Evolutionary conservation across 805 yeast genomes (phyloP), one percentile per base, ranked within the genome.

Genomic region (Metschnikowia matae): DNA sequence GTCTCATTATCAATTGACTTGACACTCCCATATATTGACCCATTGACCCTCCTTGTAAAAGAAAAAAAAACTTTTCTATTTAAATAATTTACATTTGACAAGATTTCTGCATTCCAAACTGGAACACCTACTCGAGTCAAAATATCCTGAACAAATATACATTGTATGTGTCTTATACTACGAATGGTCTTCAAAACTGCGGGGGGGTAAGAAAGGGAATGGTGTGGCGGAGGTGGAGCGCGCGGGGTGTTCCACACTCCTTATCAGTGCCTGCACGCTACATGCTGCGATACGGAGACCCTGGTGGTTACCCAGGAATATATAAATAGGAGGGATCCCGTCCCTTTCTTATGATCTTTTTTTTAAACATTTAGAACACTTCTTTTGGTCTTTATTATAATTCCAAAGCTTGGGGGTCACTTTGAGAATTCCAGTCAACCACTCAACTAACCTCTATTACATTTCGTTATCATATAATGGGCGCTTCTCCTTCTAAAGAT

Each of bases 181-280:
- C n/a, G n/a, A n/a, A n/a, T n/a, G n/a, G n/a, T n/a, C n/a, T n/a
- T n/a, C n/a, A n/a, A n/a, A n/a, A n/a, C n/a, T 26, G 13, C 11
- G 10, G 3, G 29, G 29, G 13, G 29, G 10, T 26, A 10, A 26
- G 29, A 11, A 11, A 26, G 4, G 11, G 11, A 8, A 8, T 26
- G 29, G 11, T 35, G 21, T 17, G 21, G 21, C 38, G 35, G 17
- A 13, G 31, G 23, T 17, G 18, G n/a, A 23, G 10, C 42, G 20
- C 43, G 43, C 21, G 20, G 15, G 41, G 23, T 23, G 20, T n/a
- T 23, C 29, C 33, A 33, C 39, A 33, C 4, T 18, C 17, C 33
- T 44, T 44, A 44, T 44, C 46, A 26, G 46, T 23, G 18, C n/a
- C 46, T 44, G 46, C 40, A 35, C 35, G 17, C 46, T 6, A 18